A percentile compares a stretch with the other conserved stretches of the same genome.
These are phyloP conservation scores for Trichosanthes cucumerina DNA, from an alignment of 306 rosid species.

Conservation along the genomic window DNA sequence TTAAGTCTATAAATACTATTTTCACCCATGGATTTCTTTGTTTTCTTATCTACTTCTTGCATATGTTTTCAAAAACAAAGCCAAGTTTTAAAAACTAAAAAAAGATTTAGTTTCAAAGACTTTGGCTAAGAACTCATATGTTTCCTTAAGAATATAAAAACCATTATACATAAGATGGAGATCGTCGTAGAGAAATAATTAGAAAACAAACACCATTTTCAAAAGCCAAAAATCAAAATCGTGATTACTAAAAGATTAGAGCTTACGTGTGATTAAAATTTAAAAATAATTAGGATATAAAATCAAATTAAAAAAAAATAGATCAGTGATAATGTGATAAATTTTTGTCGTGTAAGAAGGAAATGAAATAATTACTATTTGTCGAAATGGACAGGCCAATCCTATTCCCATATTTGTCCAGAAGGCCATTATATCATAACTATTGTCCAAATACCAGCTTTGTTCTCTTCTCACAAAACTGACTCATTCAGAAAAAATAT, in stretches of 20 bases:
- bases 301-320: neutral
- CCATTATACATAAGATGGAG: too few relatives aligned
- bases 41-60: too few relatives aligned
- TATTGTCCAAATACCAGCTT: neutral
- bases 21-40: too few relatives aligned
- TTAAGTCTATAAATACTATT: too few relatives aligned
- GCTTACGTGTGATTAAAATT: neutral
- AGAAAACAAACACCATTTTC: too few relatives aligned
- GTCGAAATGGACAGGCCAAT: neutral
- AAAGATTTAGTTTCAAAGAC: too few relatives aligned
- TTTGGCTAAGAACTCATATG: too few relatives aligned
- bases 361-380: neutral
- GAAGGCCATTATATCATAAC: neutral
- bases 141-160: too few relatives aligned
- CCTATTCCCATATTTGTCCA: neutral
- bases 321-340: neutral
- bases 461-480: neutral
- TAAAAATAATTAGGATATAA: neutral
- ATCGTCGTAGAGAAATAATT: too few relatives aligned
- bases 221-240: too few relatives aligned
- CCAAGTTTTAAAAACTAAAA: too few relatives aligned
- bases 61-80: too few relatives aligned
- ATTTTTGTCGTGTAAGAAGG: neutral
- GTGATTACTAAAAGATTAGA: neutral
- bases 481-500: neutral